Base-by-base conservation (phyloP, 805 yeast species). In the Scheffersomyces stipitis region DNA sequence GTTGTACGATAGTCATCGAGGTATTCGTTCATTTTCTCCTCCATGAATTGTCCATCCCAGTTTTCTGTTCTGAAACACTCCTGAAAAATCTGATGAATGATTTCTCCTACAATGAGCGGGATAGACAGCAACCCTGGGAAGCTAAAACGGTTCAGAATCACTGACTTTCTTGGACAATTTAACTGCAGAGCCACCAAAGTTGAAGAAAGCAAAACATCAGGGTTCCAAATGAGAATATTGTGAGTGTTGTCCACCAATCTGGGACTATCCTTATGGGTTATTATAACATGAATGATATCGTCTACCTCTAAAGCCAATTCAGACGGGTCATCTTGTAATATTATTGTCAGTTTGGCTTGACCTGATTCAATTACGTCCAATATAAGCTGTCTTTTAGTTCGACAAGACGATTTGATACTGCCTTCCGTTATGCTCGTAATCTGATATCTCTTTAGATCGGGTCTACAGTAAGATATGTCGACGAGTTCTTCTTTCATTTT, bases 151-250 rank as follows among this genome's bases (percentile, higher is more conserved):
- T 73, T 68, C 22, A 68, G 64, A 3, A 91, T 58, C 0, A 86
- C 80, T 0, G 91, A 78, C 40, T 81, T 76, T 37, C 99, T 66
- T 20, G 78, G 67, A 54, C 99, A 93, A 14, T 66, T 71, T 20
- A 87, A 64, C 2, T 91, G 82, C 28, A 84, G 84, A 1, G 96
- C 83, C 1, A 89, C 76, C 3, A 82, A 65, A 0, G 98, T 93
- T 2, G 96, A 89, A 0, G 96, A 78, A 0, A 91, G 62, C 9
- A 93, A 61, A 3, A 78, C 62, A 54, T 93, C 98, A 0, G 99
- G 99, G 46, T 85, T 77, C 74, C 93, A 75, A 15, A 91, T 73
- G 18, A 90, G 59, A n/a, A 89, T 55, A 46, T 83, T 80, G 20
- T 73, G 73, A 23, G 71, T 61, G 40, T 74, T 73, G 45, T 82